phyloP scores from a whole-genome alignment of 2,329 filamentous ascomycete genomes.

The Calonectria pauciramosa region DNA sequence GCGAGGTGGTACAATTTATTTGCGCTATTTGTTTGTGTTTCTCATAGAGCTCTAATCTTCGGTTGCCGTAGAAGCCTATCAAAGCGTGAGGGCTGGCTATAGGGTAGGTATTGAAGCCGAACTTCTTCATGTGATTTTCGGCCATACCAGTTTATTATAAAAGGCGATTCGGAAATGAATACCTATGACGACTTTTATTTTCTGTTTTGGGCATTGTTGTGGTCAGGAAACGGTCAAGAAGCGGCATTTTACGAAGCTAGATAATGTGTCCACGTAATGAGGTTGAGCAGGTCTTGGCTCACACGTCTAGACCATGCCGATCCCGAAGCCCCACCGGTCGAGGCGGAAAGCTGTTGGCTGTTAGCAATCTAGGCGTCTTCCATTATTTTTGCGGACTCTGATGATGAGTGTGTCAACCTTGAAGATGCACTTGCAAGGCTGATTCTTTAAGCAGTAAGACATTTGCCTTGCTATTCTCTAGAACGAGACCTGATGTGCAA shows the following conservation, averaged over 20 bases:
- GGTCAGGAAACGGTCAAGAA: background rate
- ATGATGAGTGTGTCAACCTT: background rate
- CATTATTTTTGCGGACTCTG: background rate
- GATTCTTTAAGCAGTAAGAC: background rate
- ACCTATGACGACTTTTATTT: background rate
- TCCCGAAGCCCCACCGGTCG: background rate
- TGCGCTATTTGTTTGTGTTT: background rate
- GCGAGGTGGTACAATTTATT: background rate
- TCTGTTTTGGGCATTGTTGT: background rate
- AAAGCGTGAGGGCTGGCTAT: background rate
- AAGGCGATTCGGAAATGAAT: background rate
- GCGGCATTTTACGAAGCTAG: background rate
- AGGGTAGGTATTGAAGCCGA: background rate
- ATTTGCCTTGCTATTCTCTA: background rate
- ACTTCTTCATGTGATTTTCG: background rate
- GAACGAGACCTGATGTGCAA: background rate
- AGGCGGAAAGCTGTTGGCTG: background rate
- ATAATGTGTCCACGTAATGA: background rate
- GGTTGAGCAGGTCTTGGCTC: background rate
- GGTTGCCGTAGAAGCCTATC: background rate
- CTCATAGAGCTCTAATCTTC: background rate
- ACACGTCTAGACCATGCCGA: background rate
- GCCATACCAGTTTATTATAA: background rate
- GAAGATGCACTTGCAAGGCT: background rate
- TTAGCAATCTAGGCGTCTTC: background rate